A percentile compares a stretch with the other conserved stretches of the same genome.
These are phyloP conservation scores for Phragmites australis DNA, from an alignment of 176 grass and related monocot genomes.

Conservation along the genomic window DNA sequence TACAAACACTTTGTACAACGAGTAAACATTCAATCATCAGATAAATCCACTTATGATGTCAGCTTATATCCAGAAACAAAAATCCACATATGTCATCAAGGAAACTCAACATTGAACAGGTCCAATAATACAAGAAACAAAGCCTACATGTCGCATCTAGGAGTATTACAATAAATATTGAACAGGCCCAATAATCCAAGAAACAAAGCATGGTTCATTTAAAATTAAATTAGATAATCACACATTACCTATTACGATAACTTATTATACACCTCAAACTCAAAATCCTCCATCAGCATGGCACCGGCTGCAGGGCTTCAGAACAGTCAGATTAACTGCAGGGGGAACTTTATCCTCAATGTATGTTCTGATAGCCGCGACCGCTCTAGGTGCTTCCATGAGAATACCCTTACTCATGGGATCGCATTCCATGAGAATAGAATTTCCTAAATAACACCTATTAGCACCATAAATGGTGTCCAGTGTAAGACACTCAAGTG, in stretches of 20 bases:
- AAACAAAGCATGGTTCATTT: no score
- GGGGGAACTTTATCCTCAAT: background rate
- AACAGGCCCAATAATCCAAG: background rate
- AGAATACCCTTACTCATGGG: background rate
- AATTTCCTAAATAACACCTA: background rate
- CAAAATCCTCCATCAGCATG: background rate
- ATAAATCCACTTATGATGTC: no score
- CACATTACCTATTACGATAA: no score
- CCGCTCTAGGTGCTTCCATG: background rate
- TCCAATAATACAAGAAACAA: background rate
- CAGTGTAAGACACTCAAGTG: background rate
- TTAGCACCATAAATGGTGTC: background rate
- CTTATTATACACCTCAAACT: background rate
- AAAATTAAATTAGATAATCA: no score
- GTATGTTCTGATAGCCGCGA: background rate
- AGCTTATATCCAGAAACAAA: background rate
- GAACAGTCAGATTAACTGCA: background rate
- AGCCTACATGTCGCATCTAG: background rate
- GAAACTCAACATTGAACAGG: background rate
- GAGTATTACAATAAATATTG: background rate
- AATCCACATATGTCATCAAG: background rate
- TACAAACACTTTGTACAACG: no score
- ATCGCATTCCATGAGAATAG: background rate
- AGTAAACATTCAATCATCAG: no score
- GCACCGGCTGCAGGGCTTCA: background rate